These are phyloP conservation scores for Vigna mungo DNA, from an alignment of 306 rosid species.

Conservation along the genomic window DNA sequence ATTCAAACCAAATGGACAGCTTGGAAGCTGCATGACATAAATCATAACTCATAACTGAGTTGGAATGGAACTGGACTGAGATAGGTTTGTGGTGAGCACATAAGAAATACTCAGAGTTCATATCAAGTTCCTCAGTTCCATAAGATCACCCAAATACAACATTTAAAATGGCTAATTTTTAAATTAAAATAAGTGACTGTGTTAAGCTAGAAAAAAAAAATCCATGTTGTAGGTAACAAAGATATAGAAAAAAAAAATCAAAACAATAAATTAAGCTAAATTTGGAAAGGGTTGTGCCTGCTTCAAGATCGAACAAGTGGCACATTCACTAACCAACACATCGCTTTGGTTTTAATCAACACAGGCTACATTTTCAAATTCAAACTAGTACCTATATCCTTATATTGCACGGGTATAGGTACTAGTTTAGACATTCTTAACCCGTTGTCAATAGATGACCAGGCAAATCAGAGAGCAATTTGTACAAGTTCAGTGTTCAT, in stretches of 20 bases:
- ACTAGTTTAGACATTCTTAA: background rate
- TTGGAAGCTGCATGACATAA: background rate
- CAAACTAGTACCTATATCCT: no score
- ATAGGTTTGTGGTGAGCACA: background rate
- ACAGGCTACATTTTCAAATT: no score
- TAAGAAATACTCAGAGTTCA: background rate
- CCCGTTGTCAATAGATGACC: background rate
- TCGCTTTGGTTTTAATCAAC: no score
- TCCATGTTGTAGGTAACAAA: no score
- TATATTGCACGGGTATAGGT: no score
- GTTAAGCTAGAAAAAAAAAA: no score
- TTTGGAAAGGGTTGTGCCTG: no score
- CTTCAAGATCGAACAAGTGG: no score
- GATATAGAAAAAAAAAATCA: no score
- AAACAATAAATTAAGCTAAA: no score
- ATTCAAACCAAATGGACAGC: background rate
- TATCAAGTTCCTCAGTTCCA: background rate
- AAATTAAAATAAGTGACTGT: background rate
- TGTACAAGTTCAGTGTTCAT: background rate
- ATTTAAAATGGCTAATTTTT: background rate
- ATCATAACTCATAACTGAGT: background rate
- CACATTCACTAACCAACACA: no score
- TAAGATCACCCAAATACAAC: slow-evolving; percentile 7
- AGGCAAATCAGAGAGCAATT: slow-evolving; percentile 6
- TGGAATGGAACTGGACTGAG: background rate